These are phyloP conservation scores for Puccinia coronata DNA, from an alignment of 1,284 basidiomycete species.

Conservation along the genomic window DNA sequence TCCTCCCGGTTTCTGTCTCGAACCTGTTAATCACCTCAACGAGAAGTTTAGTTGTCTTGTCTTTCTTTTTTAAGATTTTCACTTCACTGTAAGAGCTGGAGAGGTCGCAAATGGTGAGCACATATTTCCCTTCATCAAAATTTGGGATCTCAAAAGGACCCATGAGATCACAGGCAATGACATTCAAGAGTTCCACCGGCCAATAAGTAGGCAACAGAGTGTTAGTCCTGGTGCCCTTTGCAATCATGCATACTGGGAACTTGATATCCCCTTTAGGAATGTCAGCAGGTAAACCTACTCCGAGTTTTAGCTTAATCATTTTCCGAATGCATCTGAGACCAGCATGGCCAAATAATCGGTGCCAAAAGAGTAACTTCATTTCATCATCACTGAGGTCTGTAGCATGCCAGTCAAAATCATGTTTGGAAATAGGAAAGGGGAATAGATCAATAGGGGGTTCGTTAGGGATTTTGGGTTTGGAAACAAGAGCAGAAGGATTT, in stretches of 20 bases:
- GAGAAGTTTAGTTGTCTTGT: background rate
- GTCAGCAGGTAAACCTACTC: background rate
- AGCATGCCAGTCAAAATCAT: too few species aligned
- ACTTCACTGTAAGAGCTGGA: slow-evolving; percentile 5
- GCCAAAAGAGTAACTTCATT: background rate
- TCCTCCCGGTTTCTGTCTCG: too few species aligned
- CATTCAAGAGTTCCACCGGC: background rate
- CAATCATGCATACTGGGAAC: too few species aligned
- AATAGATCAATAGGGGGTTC: background rate
- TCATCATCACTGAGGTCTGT: background rate
- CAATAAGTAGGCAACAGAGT: background rate
- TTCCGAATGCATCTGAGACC: background rate
- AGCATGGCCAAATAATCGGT: slow-evolving; percentile 3
- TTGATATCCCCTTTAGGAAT: slow-evolving; percentile 12
- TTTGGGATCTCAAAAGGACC: too few species aligned
- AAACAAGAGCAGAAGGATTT: background rate
- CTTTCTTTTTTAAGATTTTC: too few species aligned
- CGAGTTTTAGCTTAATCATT: background rate
- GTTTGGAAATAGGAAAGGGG: too few species aligned
- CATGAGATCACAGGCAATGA: slow-evolving; percentile 22
- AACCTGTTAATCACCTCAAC: background rate
- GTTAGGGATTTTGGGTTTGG: background rate
- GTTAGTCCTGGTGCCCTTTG: too few species aligned
- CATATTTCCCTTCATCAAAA: background rate
- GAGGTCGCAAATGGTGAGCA: background rate